Evolutionary conservation across 805 yeast species (phyloP).

Genomic region (Nakazawaea ishiwadae): DNA sequence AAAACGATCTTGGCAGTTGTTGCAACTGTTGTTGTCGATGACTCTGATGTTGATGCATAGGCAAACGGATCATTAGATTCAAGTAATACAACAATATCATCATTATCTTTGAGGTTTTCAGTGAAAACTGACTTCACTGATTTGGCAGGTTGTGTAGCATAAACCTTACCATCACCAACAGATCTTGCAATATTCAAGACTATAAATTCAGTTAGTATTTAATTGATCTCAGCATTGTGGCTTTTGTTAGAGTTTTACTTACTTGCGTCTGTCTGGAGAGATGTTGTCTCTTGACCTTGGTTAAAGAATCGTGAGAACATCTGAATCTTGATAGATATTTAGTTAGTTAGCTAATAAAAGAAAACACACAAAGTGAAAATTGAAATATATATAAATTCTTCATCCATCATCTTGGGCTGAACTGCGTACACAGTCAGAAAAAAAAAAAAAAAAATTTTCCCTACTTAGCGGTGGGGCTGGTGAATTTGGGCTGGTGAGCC

Average conservation of each 20-base stretch:
- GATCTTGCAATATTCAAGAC: conserved; percentile 27
- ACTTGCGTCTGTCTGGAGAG: conserved; percentile 5
- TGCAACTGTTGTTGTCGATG: conserved; percentile 41
- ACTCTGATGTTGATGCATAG: conserved; percentile 21
- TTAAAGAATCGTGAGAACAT: conserved; percentile 10
- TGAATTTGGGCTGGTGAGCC: conserved; percentile 6
- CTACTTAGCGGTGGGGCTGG: conserved; percentile 1
- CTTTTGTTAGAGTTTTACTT: not conserved
- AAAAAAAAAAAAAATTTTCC: conserved; percentile 6
- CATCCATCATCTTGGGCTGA: too few species aligned
- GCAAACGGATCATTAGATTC: conserved; percentile 52
- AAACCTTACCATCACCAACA: conserved; percentile 31
- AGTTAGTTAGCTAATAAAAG: too few species aligned
- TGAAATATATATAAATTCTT: too few species aligned
- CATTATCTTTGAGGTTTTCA: conserved; percentile 17
- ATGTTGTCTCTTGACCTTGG: conserved; percentile 5
- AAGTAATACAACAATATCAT: conserved; percentile 23
- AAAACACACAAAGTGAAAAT: too few species aligned
- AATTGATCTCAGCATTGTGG: not conserved
- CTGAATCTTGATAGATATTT: not conserved
- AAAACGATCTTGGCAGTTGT: conserved; percentile 52
- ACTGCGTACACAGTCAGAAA: too few species aligned
- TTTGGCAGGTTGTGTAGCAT: conserved; percentile 43
- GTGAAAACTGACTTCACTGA: conserved; percentile 32
- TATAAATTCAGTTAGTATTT: conserved; percentile 10